Conservation (phyloP, 169 alveolate species). For the Eimeria necatrix region DNA sequence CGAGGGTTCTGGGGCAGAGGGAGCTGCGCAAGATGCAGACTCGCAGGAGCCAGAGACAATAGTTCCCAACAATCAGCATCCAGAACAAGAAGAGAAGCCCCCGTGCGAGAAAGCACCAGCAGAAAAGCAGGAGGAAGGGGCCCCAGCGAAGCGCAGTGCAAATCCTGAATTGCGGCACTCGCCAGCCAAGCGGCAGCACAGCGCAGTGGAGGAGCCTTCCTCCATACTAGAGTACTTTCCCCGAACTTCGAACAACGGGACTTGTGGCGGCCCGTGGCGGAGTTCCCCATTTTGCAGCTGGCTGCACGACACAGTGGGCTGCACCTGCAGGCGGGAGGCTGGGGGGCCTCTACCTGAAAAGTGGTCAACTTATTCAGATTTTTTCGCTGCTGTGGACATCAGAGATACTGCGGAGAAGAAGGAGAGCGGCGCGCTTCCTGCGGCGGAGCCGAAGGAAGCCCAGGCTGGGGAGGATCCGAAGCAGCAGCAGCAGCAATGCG, state of each 20-base stretch:
- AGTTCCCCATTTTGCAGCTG: constrained; percentile 51
- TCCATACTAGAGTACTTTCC: background rate
- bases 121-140: background rate
- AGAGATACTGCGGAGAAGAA: constrained; percentile 40
- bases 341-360: constrained; percentile 70
- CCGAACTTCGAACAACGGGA: constrained; percentile 6
- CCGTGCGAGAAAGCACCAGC: background rate
- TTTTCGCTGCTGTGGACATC: constrained; percentile 21
- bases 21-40: background rate
- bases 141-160: background rate
- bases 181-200: constrained; percentile 14
- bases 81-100: background rate
- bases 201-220: background rate
- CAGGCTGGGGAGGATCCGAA: background rate
- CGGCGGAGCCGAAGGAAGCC: background rate
- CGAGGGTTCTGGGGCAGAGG: background rate
- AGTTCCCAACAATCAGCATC: background rate
- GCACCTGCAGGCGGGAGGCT: constrained; percentile 66
- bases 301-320: constrained; percentile 66
- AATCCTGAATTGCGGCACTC: background rate
- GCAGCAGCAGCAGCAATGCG: constrained; percentile 41
- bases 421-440: background rate
- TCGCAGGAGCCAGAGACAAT: background rate
- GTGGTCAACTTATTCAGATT: constrained; percentile 47
- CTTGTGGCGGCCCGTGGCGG: constrained; percentile 60